Base-by-base conservation (phyloP, 2,329 filamentous ascomycete species). In the Neophaeococcomyces aloes region DNA sequence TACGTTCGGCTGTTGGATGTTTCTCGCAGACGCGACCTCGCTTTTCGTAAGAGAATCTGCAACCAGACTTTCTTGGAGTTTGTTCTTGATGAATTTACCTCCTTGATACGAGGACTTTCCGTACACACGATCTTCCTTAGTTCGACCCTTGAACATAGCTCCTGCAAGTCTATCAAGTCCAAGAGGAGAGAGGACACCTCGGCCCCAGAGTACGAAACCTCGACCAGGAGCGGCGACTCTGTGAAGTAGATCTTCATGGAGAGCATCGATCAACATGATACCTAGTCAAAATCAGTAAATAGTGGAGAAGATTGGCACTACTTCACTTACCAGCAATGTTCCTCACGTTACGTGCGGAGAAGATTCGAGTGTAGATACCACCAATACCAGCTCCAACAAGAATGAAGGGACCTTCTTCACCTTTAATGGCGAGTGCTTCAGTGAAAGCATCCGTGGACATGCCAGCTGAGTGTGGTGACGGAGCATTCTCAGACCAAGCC, bases 401-500 rank as follows among this genome's bases (percentile, higher is more conserved):
- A 21, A 98, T 74, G 83, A 85, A 98, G 0, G 91, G 89, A 0
- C 89, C 88, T 37, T 79, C 72, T 65, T 96, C 91, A 19, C 81
- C 87, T 3, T 83, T 78, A 31, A 78, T 71, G 2, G 82, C 80
- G 4, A 98, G 74, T 2, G 87, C 86, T 65, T 96, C 88, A 33
- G 86, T 88, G 19, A 96, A 70, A 0, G 81, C 86, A 57, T 94
- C 87, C 4, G 85, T 81, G n/a, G 84, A 82, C 76, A 95, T 94
- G 33, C 88, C 87, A 3, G 86, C 89, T 4, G 86, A 94, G 55
- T 94, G 81, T 0, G 91, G 91, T 4, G 88, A 95, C 2, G 91
- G 91, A 0, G 89, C 87, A 44, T 91, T 89, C 63, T 98, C 91
- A 36, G 78, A 78, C 80, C 86, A 94, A 5, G 76, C 89, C 44